Evolutionary conservation across 2,329 filamentous ascomycete genomes (phyloP), one percentile per base, ranked within the genome.

Genomic region (Septoria petroselini): DNA sequence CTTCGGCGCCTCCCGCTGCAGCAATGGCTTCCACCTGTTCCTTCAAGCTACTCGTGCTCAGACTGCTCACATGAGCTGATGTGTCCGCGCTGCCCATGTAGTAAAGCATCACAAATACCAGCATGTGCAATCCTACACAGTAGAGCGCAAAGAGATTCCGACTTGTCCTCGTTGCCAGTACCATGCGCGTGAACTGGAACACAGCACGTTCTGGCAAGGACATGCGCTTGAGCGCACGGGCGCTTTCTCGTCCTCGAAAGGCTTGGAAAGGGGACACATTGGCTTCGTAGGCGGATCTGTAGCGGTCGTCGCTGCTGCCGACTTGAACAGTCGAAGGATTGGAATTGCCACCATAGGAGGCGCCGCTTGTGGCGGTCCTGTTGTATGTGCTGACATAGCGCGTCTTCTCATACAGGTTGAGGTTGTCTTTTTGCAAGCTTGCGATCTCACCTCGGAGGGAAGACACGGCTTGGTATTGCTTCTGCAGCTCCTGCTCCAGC

Each of bases 351-450:
- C 70, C 68, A 51, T 69, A 69, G 34, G 83, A 86, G n/a, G 83
- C 82, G 9, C 83, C 83, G 11, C 80, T 79, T 4, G 81, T 81
- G 8, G 83, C 81, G 1, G 78, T 80, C 45, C 91, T 83, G 68
- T 85, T 95, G 74, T 96, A 98, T 2, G 88, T 91, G 5, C 90
- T 95, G 18, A 97, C 84, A 67, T 98, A 98, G 59, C 93, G 83
- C 14, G 91, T 95, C 78, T 97, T 98, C 70, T 98, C 93, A 69
- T 98, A 98, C 6, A 98, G 78, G 62, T 86, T 90, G 29, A 98
- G 77, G 66, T 98, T 98, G 70, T 98, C 93, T 68, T 91, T 95
- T 66, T 98, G 94, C 33, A 98, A 75, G 1, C 90, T 88, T 4
- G 90, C 85, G 53, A 97, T 83, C 68, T 98, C 93, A 62, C 94